Conservation (phyloP, 192 early-diverging fungal genomes). For the Thamnidium elegans region DNA sequence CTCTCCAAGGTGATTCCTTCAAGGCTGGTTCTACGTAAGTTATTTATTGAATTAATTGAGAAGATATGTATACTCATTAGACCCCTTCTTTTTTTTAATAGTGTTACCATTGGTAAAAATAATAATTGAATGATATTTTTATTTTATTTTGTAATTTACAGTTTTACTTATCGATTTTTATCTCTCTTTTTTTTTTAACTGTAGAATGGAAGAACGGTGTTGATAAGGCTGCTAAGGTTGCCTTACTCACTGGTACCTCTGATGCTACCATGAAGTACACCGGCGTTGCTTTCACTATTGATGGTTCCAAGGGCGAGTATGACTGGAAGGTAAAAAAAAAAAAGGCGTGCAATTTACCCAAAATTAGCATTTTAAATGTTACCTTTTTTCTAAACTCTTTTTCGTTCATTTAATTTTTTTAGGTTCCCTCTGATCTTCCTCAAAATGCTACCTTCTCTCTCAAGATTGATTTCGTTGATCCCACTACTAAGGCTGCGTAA, state of each 20-base stretch:
- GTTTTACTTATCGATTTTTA: too few relatives aligned
- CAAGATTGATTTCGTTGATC: slow-evolving; percentile 13
- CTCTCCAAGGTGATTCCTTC: slow-evolving; percentile 20
- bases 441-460: slow-evolving; percentile 21
- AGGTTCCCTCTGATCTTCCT: slow-evolving; percentile 23
- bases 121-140: background rate
- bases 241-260: slow-evolving; percentile 7
- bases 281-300: slow-evolving; percentile 4
- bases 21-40: slow-evolving; percentile 27
- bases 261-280: slow-evolving; percentile 7
- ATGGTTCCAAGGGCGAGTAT: slow-evolving; percentile 3
- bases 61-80: background rate
- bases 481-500: slow-evolving; percentile 14
- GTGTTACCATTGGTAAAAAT: slow-evolving; percentile 9
- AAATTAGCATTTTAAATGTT: background rate
- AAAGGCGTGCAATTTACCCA: background rate
- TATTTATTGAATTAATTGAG: background rate
- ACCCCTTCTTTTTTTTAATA: background rate
- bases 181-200: background rate
- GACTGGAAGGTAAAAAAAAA: slow-evolving; percentile 4
- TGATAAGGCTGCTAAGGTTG: slow-evolving; percentile 3
- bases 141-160: background rate
- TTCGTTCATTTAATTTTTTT: background rate
- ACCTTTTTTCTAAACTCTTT: background rate
- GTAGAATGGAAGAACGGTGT: slow-evolving; percentile 19